A percentile compares a stretch with the other conserved stretches of the same genome.
phyloP scores from a whole-genome alignment of 192 early-diverging fungal genomes.

The Backusella psychrophila region DNA sequence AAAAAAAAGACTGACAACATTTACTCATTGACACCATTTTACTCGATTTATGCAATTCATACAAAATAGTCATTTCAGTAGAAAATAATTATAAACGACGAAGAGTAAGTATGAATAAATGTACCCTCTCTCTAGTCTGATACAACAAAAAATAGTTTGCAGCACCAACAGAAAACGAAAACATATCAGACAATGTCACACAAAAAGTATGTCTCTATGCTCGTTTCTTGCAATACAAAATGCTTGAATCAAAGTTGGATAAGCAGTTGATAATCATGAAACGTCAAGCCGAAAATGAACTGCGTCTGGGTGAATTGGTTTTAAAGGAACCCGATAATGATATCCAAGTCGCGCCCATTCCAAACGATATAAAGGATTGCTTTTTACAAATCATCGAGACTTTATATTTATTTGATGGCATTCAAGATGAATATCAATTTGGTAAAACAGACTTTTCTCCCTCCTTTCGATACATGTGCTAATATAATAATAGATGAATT shows the following conservation, averaged over 20 bases:
- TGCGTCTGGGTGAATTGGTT: background rate
- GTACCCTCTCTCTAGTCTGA: background rate
- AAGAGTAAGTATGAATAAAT: background rate
- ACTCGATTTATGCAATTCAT: background rate
- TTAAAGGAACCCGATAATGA: background rate
- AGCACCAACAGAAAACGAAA: background rate
- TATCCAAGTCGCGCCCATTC: background rate
- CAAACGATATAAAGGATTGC: background rate
- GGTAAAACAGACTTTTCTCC: background rate
- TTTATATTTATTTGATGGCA: background rate
- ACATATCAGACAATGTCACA: background rate
- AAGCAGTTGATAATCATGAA: background rate
- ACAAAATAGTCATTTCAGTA: background rate
- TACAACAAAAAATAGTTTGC: background rate
- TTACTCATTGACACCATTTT: background rate
- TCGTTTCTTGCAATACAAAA: background rate
- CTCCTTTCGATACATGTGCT: background rate
- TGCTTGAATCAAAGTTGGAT: background rate
- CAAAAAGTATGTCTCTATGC: background rate
- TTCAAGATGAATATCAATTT: constrained; percentile 3
- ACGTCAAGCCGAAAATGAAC: background rate
- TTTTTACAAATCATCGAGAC: constrained; percentile 1
- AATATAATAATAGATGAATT: background rate
- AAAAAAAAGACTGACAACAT: background rate
- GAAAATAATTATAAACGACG: background rate